phyloP scores from a whole-genome alignment of 108 stramenopile species.

The Ochromonas danica region DNA sequence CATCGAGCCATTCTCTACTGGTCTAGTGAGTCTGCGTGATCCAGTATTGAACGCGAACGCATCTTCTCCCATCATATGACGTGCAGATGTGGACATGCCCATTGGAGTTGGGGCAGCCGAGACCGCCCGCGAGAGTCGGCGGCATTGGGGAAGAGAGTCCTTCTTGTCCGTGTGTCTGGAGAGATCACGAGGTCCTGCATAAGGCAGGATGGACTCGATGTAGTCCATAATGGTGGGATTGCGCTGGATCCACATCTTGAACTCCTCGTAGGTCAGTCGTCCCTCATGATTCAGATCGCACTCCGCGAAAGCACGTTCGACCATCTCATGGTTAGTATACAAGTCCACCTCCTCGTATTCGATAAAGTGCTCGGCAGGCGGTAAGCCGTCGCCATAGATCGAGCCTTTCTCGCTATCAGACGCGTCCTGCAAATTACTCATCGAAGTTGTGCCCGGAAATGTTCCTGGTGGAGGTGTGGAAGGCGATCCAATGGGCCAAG shows the following conservation, averaged over 20 bases:
- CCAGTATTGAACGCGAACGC: too few species aligned
- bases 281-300: slow-evolving; percentile 60
- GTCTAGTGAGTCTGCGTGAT: too few species aligned
- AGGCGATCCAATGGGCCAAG: too few species aligned
- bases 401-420: slow-evolving; percentile 17
- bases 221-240: slow-evolving; percentile 49
- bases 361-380: neutral
- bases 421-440: neutral
- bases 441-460: neutral
- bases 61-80: too few species aligned
- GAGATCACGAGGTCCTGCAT: slow-evolving; percentile 38
- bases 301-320: slow-evolving; percentile 53
- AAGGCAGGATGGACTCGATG: slow-evolving; percentile 49
- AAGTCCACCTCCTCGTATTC: slow-evolving; percentile 33
- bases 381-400: neutral
- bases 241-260: slow-evolving; percentile 48
- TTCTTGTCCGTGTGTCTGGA: neutral
- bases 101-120: too few species aligned
- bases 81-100: too few species aligned
- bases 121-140: too few species aligned
- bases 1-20: too few species aligned
- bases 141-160: slow-evolving; percentile 18
- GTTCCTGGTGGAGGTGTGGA: too few species aligned
- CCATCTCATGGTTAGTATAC: slow-evolving; percentile 58
- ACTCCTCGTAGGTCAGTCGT: slow-evolving; percentile 51